These are phyloP conservation scores for Glutinoglossum americanum DNA, from an alignment of 495 filamentous ascomycete genomes.

Conservation along the genomic window DNA sequence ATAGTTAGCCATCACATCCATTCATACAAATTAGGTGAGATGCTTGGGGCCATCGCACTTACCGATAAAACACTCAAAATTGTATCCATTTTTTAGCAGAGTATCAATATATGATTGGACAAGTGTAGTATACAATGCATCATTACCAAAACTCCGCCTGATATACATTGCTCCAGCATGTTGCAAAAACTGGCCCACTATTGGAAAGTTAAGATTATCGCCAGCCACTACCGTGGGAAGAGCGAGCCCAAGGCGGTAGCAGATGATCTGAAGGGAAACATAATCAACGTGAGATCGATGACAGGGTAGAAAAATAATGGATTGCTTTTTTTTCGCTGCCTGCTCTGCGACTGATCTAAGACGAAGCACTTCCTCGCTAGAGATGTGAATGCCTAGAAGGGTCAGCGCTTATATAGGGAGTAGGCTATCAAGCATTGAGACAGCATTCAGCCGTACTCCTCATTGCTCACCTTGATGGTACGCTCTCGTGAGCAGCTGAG, in stretches of 20 bases:
- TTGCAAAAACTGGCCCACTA: constrained; percentile 77
- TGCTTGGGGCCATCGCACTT: neutral
- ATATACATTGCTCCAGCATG: constrained; percentile 97
- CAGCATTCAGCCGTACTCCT: neutral
- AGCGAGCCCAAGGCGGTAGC: constrained; percentile 74
- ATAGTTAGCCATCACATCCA: constrained; percentile 2
- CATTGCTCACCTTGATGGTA: constrained; percentile 60
- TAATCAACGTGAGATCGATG: constrained; percentile 94
- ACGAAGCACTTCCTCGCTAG: constrained; percentile 74
- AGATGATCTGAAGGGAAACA: constrained; percentile 79
- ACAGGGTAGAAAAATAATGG: constrained; percentile 86
- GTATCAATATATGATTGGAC: constrained; percentile 95
- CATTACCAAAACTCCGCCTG: constrained; percentile 75
- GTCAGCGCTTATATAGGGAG: neutral
- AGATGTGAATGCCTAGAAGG: constrained; percentile 57
- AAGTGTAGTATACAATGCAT: constrained; percentile 69
- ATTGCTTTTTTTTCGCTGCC: constrained; percentile 72
- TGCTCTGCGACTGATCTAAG: constrained; percentile 59
- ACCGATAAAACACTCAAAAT: constrained; percentile 80
- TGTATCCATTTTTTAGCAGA: constrained; percentile 69
- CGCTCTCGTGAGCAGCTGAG: constrained; percentile 72
- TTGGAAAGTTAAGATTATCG: constrained; percentile 85
- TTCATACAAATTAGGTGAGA: neutral
- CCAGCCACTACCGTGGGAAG: constrained; percentile 88
- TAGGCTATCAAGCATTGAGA: neutral